These are phyloP conservation scores for Psilocybe cubensis DNA, from an alignment of 768 basidiomycete species.

Conservation along the genomic window DNA sequence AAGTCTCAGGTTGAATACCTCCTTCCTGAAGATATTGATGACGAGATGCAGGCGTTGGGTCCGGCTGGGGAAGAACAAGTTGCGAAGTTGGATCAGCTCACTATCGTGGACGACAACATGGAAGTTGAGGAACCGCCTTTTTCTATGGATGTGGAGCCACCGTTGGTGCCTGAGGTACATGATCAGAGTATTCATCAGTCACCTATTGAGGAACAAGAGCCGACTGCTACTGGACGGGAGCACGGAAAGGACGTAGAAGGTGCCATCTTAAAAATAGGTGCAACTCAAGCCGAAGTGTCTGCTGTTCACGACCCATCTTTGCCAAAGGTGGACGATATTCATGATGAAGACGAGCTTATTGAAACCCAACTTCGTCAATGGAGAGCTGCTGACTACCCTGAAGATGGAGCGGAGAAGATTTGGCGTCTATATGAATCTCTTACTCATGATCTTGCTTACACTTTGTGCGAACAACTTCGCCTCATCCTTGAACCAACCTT, in stretches of 20 bases:
- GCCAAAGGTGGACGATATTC: conserved; percentile 27
- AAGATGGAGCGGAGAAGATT: conserved; percentile 65
- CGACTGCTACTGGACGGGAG: conserved; percentile 27
- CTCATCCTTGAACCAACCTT: conserved; percentile 95
- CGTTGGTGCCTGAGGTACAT: conserved; percentile 27
- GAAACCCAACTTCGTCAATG: conserved; percentile 61
- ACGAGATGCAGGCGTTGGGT: conserved; percentile 89
- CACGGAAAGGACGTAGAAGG: conserved; percentile 43
- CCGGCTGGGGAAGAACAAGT: conserved; percentile 84
- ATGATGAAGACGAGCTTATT: conserved; percentile 36
- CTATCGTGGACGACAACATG: conserved; percentile 65
- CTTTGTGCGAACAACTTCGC: conserved; percentile 94
- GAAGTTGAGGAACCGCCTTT: conserved; percentile 27
- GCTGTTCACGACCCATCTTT: conserved; percentile 26
- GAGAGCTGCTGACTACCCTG: conserved; percentile 62
- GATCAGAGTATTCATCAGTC: conserved; percentile 25
- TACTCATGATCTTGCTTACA: conserved; percentile 89
- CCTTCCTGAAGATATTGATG: conserved; percentile 64
- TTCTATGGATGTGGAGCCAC: conserved; percentile 55
- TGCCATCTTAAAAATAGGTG: conserved; percentile 44
- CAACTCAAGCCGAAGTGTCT: conserved; percentile 20
- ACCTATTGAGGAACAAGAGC: conserved; percentile 22
- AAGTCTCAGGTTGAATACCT: conserved; percentile 76
- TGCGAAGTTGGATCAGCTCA: conserved; percentile 81
- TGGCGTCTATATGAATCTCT: conserved; percentile 93